Percentiles rank a stretch among this genome's conserved stretches.
Evolutionary conservation across 352 stramenopile species (phyloP).

Genomic region (Peronospora tabacina): DNA sequence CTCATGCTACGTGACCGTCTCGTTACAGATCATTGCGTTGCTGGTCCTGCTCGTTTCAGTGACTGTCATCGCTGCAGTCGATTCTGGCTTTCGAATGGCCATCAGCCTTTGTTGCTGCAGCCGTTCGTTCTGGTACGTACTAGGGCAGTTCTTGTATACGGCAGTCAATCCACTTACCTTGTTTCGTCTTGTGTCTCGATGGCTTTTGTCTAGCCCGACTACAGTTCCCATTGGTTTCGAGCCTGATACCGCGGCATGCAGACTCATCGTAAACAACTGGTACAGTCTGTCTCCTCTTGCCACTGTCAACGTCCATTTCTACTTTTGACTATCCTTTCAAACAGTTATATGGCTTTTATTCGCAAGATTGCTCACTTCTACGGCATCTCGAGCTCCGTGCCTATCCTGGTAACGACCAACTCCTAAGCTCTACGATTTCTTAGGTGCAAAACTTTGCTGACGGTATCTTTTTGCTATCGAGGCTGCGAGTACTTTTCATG

Average conservation of each 20-base stretch:
- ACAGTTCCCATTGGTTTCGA: neutral
- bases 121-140: constrained; percentile 19
- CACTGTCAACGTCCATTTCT: neutral
- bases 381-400: constrained; percentile 14
- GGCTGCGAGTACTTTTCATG: neutral
- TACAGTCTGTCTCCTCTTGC: neutral
- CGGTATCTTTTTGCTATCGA: neutral
- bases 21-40: constrained; percentile 2
- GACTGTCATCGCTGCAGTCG: constrained; percentile 3
- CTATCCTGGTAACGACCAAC: constrained; percentile 11
- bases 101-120: constrained; percentile 25
- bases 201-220: constrained; percentile 8
- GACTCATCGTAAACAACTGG: constrained; percentile 25
- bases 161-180: neutral
- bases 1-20: neutral
- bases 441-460: neutral
- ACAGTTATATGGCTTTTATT: constrained; percentile 30
- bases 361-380: constrained; percentile 28
- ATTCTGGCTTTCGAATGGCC: constrained; percentile 20
- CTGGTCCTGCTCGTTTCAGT: constrained; percentile 3
- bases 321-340: neutral
- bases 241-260: constrained; percentile 9
- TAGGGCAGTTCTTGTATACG: neutral
- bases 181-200: neutral
- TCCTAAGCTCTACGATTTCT: neutral